phyloP scores from a whole-genome alignment of 176 grass and related monocot species.

The Canna indica region DNA sequence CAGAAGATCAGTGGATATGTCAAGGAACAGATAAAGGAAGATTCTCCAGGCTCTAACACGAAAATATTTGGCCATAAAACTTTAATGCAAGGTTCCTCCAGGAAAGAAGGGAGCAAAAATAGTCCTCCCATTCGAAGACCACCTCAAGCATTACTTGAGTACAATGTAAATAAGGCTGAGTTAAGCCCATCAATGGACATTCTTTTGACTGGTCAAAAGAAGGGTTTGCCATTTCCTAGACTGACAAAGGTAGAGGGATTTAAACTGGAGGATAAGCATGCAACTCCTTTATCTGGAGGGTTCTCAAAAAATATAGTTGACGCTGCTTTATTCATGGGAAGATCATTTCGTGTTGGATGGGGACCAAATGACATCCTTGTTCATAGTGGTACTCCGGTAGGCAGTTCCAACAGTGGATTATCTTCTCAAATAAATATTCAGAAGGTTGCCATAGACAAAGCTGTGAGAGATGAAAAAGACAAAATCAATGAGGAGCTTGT shows the following conservation, averaged over 20 bases:
- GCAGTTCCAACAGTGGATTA: constrained; percentile 35
- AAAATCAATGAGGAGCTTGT: constrained; percentile 51
- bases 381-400: constrained; percentile 67
- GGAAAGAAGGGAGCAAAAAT: constrained; percentile 35
- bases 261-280: constrained; percentile 58
- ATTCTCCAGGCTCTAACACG: constrained; percentile 42
- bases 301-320: constrained; percentile 67
- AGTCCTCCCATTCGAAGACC: constrained; percentile 38
- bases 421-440: constrained; percentile 81
- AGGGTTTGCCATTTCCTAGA: constrained; percentile 38
- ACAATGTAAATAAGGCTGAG: constrained; percentile 51
- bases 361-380: constrained; percentile 85
- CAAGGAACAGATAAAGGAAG: constrained; percentile 44
- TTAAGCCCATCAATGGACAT: constrained; percentile 42
- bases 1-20: constrained; percentile 32
- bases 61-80: constrained; percentile 36
- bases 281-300: constrained; percentile 55
- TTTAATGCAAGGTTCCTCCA: constrained; percentile 48
- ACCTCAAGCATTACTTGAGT: constrained; percentile 60
- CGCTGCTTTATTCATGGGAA: constrained; percentile 87
- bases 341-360: constrained; percentile 90
- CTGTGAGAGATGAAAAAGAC: constrained; percentile 51
- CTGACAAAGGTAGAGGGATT: constrained; percentile 79
- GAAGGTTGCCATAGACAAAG: constrained; percentile 55
- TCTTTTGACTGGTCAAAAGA: constrained; percentile 74